Evolutionary conservation across 768 basidiomycete genomes (phyloP).

Genomic region (Cubamyces sp.): DNA sequence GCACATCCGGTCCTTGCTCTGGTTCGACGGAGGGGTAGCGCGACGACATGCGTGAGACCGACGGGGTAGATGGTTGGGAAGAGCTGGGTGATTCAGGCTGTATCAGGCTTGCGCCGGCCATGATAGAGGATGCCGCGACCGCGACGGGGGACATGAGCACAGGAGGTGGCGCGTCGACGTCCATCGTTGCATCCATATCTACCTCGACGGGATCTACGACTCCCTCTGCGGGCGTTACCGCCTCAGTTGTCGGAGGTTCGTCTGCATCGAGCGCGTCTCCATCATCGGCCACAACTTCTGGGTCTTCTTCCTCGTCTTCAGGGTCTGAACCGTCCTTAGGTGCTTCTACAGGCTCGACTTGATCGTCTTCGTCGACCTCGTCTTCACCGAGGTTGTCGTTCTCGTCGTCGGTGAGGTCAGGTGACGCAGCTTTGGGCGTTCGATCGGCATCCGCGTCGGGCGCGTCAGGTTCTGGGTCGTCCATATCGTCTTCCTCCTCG

Average conservation of each 20-base stretch:
- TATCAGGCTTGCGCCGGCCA: constrained; percentile 48
- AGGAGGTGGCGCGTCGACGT: constrained; percentile 30
- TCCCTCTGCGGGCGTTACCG: constrained; percentile 25
- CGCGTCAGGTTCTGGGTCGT: constrained; percentile 33
- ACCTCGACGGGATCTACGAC: constrained; percentile 35
- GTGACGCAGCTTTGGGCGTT: constrained; percentile 28
- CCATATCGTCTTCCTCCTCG: constrained; percentile 39
- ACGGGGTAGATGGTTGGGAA: constrained; percentile 41
- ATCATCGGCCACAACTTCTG: constrained; percentile 32
- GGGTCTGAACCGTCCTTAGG: constrained; percentile 14
- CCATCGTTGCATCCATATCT: constrained; percentile 28
- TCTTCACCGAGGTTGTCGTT: constrained; percentile 37
- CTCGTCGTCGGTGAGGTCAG: constrained; percentile 40
- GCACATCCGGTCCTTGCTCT: constrained; percentile 23
- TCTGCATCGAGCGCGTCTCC: constrained; percentile 31
- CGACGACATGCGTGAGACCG: constrained; percentile 42
- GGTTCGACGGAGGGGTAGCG: constrained; percentile 47
- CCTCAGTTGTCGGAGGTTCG: constrained; percentile 20
- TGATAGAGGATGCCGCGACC: constrained; percentile 50
- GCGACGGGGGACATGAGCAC: constrained; percentile 35
- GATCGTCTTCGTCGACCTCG: constrained; percentile 27
- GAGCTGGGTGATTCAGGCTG: constrained; percentile 43
- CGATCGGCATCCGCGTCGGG: constrained; percentile 27
- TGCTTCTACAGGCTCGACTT: constrained; percentile 8
- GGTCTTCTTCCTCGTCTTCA: constrained; percentile 36